Evolutionary conservation across 1,284 basidiomycete species (phyloP), one percentile per base, ranked within the genome.

Genomic region (Apiotrichum siamense): DNA sequence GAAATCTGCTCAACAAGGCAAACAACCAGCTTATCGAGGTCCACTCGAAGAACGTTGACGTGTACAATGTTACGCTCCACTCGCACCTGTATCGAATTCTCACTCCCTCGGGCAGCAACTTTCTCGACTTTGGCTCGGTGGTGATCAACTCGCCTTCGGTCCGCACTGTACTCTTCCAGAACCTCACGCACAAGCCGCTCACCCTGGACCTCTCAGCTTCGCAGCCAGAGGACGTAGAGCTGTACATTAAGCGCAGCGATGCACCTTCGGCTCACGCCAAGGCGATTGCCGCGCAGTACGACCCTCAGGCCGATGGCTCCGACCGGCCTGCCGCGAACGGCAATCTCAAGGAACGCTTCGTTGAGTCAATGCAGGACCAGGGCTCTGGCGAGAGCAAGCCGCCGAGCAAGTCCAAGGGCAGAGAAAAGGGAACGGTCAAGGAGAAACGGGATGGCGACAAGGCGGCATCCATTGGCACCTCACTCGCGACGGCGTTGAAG

Each of bases 71-170:
- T 52, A 76, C 76, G 26, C 72, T 78, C 45, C 77, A 78, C 56
- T 78, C 77, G 24, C 73, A 78, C 52, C 72, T 78, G 37, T 78
- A 78, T 61, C 73, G 75, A n/a, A 77, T 78, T 50, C 67, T 77
- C 40, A 78, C 77, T 12, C 75, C 76, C 2, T 71, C 73, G 15
- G 77, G 77, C 9, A 69, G 72, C 49, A 78, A 78, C 64, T 77
- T 76, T 52, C 59, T 78, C 48, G 77, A 78, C 52, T 78, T 78
- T 60, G 77, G 76, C 31, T 74, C 74, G 25, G 77, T 78, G 40
- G 71, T 77, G 48, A 75, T 78, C 67, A 76, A 77, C 62, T 72
- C 74, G 31, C 66, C 73, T 15, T 64, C 75, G 3, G 64, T 78
- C 44, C 71, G 77, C 18, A 76, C 73, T 0, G 74, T 78, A 20